These are phyloP conservation scores for Pseudogymnoascus sp. DNA, from an alignment of 2,329 filamentous ascomycete species.

Conservation along the genomic window DNA sequence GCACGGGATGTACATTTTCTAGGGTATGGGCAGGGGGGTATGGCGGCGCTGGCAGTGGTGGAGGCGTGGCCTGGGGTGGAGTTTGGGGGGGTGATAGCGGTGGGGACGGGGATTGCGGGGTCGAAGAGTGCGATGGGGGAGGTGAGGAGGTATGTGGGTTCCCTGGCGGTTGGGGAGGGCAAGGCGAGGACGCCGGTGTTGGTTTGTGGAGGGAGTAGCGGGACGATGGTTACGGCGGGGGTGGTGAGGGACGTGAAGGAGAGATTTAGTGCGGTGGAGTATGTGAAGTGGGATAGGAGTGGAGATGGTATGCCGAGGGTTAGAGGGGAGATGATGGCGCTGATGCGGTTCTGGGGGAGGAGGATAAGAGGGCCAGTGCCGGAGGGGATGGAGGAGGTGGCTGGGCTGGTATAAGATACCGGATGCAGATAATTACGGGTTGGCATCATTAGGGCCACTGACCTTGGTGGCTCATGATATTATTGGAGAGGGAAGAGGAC, in stretches of 20 bases:
- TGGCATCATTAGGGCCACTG: neutral
- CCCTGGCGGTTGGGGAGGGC: constrained; percentile 33
- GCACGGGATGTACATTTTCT: constrained; percentile 43
- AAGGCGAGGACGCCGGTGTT: constrained; percentile 59
- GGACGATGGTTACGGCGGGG: constrained; percentile 51
- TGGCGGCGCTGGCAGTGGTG: constrained; percentile 41
- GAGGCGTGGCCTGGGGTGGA: constrained; percentile 26
- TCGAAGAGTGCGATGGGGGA: constrained; percentile 38
- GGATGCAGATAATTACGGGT: neutral
- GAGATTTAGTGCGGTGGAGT: constrained; percentile 58
- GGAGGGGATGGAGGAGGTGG: constrained; percentile 42
- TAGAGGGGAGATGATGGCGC: constrained; percentile 77
- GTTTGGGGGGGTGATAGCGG: constrained; percentile 51
- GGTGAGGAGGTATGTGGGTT: constrained; percentile 7
- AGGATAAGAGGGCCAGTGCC: constrained; percentile 50
- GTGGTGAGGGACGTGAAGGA: constrained; percentile 55
- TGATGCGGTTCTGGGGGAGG: constrained; percentile 77
- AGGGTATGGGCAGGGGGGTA: constrained; percentile 50
- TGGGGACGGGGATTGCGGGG: constrained; percentile 51
- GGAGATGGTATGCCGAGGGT: constrained; percentile 78
- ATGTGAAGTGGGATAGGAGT: constrained; percentile 59
- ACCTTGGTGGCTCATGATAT: neutral
- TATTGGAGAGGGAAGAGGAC: neutral
- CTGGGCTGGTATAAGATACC: neutral
- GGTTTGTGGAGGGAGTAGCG: constrained; percentile 47